These are phyloP conservation scores for Cercospora canescens DNA, from an alignment of 2,329 filamentous ascomycete genomes.

Conservation along the genomic window DNA sequence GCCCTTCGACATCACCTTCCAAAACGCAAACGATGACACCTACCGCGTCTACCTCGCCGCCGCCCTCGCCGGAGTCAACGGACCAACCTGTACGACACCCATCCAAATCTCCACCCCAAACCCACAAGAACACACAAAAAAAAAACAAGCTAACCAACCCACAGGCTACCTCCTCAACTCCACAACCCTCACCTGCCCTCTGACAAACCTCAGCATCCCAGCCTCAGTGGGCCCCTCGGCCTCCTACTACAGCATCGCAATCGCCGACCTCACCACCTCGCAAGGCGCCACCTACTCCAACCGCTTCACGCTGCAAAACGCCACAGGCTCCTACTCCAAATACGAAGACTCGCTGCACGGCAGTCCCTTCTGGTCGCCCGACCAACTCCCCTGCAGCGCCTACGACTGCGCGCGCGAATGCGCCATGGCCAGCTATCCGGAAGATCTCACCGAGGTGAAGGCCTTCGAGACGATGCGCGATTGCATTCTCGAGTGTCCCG, in stretches of 20 bases:
- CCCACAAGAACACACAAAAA: not conserved
- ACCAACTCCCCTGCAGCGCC: conserved; percentile 30
- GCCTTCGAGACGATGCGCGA: conserved; percentile 31
- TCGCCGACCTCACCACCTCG: conserved; percentile 28
- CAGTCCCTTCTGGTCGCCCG: conserved; percentile 33
- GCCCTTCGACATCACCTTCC: conserved; percentile 37
- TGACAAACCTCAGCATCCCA: conserved; percentile 35
- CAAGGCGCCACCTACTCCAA: conserved; percentile 29
- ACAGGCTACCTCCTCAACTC: conserved; percentile 38
- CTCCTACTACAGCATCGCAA: conserved; percentile 35
- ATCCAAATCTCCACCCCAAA: not conserved
- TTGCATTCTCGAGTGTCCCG: conserved; percentile 33
- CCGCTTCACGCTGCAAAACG: conserved; percentile 31
- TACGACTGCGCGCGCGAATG: conserved; percentile 35
- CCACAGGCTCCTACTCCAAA: conserved; percentile 29
- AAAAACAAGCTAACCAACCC: not conserved
- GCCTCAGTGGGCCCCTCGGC: conserved; percentile 34
- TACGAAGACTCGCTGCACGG: conserved; percentile 34
- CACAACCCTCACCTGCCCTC: conserved; percentile 29
- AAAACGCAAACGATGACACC: conserved; percentile 28
- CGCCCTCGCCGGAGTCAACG: conserved; percentile 34
- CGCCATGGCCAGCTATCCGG: conserved; percentile 30
- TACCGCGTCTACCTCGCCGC: conserved; percentile 39
- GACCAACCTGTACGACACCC: conserved; percentile 32
- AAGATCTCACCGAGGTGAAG: conserved; percentile 26